Percentiles rank a stretch among this genome's conserved stretches.
These are phyloP conservation scores for Pseudogymnoascus sp. DNA, from an alignment of 2,329 filamentous ascomycete species.

Conservation along the genomic window DNA sequence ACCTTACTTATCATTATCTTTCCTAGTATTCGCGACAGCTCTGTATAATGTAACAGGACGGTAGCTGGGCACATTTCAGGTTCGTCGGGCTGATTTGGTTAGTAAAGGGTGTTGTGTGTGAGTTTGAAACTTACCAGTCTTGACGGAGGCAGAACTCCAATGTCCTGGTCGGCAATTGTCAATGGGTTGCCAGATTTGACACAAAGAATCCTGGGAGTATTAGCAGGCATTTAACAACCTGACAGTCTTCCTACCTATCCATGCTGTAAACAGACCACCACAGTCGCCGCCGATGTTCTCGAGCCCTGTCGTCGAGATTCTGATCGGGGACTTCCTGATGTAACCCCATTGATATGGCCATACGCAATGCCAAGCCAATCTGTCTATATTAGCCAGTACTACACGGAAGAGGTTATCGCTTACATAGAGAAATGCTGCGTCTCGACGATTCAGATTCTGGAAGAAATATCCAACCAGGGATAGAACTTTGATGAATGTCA, in stretches of 20 bases:
- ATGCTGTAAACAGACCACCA: conserved; percentile 55
- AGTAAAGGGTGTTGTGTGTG: neutral
- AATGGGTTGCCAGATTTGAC: conserved; percentile 51
- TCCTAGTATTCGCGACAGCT: conserved; percentile 47
- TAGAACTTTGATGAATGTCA: conserved; percentile 49
- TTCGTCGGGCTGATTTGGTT: conserved; percentile 27
- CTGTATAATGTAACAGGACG: conserved; percentile 46
- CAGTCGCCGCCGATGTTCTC: conserved; percentile 45
- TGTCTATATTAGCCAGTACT: conserved; percentile 18
- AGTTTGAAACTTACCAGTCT: conserved; percentile 24
- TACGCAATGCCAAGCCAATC: conserved; percentile 48
- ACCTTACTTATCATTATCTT: conserved; percentile 37
- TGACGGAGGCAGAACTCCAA: conserved; percentile 38
- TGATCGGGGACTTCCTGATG: conserved; percentile 45
- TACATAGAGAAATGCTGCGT: conserved; percentile 49
- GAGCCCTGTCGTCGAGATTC: conserved; percentile 35
- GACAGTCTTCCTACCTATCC: conserved; percentile 34
- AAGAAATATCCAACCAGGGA: conserved; percentile 51
- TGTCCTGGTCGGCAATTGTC: conserved; percentile 49
- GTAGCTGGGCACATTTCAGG: conserved; percentile 40
- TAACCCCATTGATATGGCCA: conserved; percentile 52
- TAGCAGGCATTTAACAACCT: conserved; percentile 2
- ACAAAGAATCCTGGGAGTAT: conserved; percentile 37
- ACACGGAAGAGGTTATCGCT: conserved; percentile 10
- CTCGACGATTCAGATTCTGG: conserved; percentile 50